Base-by-base conservation (phyloP, 164 flowering plant genomes). In the Annona cherimola region DNA sequence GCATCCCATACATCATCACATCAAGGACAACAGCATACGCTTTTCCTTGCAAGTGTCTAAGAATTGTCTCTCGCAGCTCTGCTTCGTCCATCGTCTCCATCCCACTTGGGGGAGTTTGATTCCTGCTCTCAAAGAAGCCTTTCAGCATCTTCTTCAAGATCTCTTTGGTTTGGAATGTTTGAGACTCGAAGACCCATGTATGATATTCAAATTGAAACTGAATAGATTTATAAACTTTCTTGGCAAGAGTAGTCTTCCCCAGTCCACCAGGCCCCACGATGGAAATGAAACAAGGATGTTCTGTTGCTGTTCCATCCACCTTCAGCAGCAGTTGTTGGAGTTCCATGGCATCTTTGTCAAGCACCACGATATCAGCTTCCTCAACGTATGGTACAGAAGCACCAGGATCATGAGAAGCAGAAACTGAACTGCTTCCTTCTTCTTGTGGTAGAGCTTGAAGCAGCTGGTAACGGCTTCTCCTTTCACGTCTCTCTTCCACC, bases 1-100 rank as follows among this genome's bases (percentile, higher is more conserved):
- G 68, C 68, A n/a, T 55, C 44, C 75, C 76, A 67, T 1, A 80
- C 59, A 45, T 80, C 81, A 50, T 81, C 84, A n/a, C 81, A 50
- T 81, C 84, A n/a, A 81, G 40, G 14, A 81, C 74, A 4, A 78
- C 57, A 42, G 76, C 42, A 6, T 60, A 65, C 55, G 44, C 72
- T 71, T 74, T 60, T 11, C 74, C 74, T 20, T 50, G 67, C 73
- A 71, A 62, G 44, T 61, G 45, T 9, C 14, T 12, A 5, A 7
- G 7, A 14, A 71, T 45, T 4, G 1, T 61, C 11, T 20, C 16
- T 5, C 5, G 9, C 8, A 71, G n/a, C 1, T 26, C 16, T 4
- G 18, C 11, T 19, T 61, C 59, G 6, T 20, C 40, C 57, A 62
- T 43, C 2, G 19, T 12, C 57, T 69, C 72, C 46, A 59, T 2